Base-by-base conservation (phyloP, 2,329 filamentous ascomycete genomes). In the Hawksworthiomyces lignivorus region DNA sequence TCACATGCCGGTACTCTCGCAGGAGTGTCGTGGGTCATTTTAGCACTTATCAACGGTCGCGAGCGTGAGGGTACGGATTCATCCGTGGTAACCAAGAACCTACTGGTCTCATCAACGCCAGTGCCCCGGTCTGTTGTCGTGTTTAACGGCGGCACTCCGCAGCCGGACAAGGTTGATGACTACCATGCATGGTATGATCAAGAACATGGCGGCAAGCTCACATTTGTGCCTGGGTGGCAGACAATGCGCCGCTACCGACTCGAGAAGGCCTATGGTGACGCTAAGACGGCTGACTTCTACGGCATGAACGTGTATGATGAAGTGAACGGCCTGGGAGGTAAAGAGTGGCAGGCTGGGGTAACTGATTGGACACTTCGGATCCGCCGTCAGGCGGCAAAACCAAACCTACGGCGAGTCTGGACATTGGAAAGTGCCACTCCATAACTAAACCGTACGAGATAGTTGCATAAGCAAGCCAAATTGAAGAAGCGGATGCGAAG, bases 281-380 rank as follows among this genome's bases (percentile, higher is more conserved):
- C 30, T 5, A 39, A 45, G 26, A 44, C 39, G 4, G 48, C 45
- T 5, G 39, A 12, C 11, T 48, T 41, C 21, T 50, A 50, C 32
- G 48, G 48, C 5, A 27, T 43, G 18, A 50, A 50, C 43, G 47
- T 36, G 22, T 50, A 50, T 24, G 45, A 50, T 18, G 48, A 28
- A 31, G 26, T 43, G 42, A 50, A 47, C 21, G 48, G 45, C 14
- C 37, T 50, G 3, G 48, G 48, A 14, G 48, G 48, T 15, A 45
- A 45, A 8, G 45, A 43, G 28, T 50, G 48, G 48, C 37, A 45
- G 42, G 45, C 41, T 12, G 36, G 45, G 10, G 32, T 43, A 19
- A 50, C 45, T 15, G 45, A 43, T 10, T 50, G 48, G 48, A 50
- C 48, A 3, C 5, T 41, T 24, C 44, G 35, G 36, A 43, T 50